Conservation (phyloP, 2,329 filamentous ascomycete genomes). For the Ceratocystiopsis minuta region DNA sequence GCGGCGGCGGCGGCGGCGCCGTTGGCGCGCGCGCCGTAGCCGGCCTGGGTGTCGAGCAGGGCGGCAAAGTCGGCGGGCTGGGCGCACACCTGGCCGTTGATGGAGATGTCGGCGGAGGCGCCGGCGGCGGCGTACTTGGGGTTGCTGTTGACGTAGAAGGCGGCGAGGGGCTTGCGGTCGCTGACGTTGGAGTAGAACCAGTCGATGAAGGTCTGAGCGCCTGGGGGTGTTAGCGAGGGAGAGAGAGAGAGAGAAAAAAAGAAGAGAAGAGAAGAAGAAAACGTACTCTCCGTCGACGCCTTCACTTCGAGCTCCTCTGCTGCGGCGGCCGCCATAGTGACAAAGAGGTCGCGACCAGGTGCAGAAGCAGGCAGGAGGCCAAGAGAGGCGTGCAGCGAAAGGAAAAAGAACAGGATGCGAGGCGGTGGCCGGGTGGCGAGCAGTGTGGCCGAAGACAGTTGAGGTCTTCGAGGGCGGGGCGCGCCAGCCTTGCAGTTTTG, state of each 20-base stretch:
- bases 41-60: slow-evolving; percentile 43
- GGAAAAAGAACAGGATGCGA: too few species aligned
- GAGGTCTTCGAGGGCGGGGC: too few species aligned
- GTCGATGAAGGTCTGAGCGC: slow-evolving; percentile 53
- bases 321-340: slow-evolving; percentile 5
- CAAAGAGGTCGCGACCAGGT: too few species aligned
- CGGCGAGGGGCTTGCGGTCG: slow-evolving; percentile 35
- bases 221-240: slow-evolving; percentile 20
- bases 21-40: slow-evolving; percentile 17
- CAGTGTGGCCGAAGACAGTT: too few species aligned
- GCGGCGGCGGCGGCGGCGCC: slow-evolving; percentile 1
- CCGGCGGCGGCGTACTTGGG: slow-evolving; percentile 30
- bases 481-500: too few species aligned
- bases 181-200: slow-evolving; percentile 62
- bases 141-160: slow-evolving; percentile 53
- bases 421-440: too few species aligned
- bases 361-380: background rate
- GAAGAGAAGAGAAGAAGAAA: background rate
- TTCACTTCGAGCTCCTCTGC: slow-evolving; percentile 24
- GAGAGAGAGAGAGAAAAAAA: background rate
- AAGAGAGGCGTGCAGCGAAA: background rate
- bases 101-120: slow-evolving; percentile 48
- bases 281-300: slow-evolving; percentile 27
- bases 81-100: slow-evolving; percentile 55
- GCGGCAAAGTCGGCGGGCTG: slow-evolving; percentile 47